Evolutionary conservation across 495 filamentous ascomycete species (phyloP).

Genomic region (Chaetomidium leptoderma): DNA sequence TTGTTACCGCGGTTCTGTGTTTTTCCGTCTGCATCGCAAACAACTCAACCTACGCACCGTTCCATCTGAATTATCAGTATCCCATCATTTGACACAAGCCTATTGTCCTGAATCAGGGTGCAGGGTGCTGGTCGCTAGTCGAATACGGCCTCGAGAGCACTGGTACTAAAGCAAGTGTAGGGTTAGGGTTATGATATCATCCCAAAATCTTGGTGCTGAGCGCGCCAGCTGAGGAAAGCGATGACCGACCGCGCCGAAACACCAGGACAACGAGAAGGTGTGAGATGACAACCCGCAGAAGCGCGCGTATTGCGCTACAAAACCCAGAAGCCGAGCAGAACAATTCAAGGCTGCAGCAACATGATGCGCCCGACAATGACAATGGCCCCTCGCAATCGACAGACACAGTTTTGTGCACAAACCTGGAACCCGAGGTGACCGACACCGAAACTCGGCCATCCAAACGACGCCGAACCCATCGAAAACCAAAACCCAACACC

Average conservation of each 20-base stretch:
- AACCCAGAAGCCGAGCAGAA: background rate
- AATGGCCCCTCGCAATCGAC: background rate
- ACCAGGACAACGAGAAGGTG: background rate
- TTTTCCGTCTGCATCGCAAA: too few species aligned
- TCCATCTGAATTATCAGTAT: too few species aligned
- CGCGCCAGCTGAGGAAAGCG: too few species aligned
- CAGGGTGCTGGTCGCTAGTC: too few species aligned
- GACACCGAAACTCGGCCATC: background rate
- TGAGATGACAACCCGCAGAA: constrained; percentile 4
- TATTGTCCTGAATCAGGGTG: too few species aligned
- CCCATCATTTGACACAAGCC: too few species aligned
- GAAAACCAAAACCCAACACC: background rate
- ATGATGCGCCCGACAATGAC: background rate
- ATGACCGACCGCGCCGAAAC: too few species aligned
- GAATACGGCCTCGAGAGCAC: too few species aligned
- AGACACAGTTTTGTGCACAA: background rate
- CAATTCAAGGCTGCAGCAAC: background rate
- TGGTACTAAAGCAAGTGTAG: too few species aligned
- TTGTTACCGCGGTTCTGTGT: too few species aligned
- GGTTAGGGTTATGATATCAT: background rate
- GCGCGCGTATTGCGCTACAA: constrained; percentile 1
- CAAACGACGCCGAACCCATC: constrained; percentile 9
- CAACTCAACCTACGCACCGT: too few species aligned
- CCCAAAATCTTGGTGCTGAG: too few species aligned
- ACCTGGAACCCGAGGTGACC: background rate